A percentile compares a stretch with the other conserved stretches of the same genome.
Evolutionary conservation across 345 rosid genomes (phyloP).

Genomic region (Erysimum cheiranthoides): DNA sequence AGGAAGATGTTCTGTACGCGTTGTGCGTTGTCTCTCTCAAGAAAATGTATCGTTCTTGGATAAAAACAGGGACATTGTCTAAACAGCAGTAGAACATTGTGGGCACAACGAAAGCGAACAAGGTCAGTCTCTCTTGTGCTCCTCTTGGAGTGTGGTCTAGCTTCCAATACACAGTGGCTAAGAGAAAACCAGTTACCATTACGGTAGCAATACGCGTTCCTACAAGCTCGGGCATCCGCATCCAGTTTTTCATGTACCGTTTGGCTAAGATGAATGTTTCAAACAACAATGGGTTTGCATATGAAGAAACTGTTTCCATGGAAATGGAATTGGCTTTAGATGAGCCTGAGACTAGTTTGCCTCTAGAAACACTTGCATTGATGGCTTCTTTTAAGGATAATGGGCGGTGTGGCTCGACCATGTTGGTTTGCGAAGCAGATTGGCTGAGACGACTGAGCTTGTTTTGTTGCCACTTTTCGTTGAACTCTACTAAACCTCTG

Average conservation of each 20-base stretch:
- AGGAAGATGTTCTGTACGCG: slow-evolving; percentile 57
- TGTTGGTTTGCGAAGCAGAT: neutral
- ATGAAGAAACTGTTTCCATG: slow-evolving; percentile 45
- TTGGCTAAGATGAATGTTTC: slow-evolving; percentile 41
- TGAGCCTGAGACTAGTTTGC: slow-evolving; percentile 50
- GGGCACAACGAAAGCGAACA: slow-evolving; percentile 55
- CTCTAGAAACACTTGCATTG: slow-evolving; percentile 40
- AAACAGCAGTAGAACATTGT: slow-evolving; percentile 54
- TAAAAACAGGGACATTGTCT: slow-evolving; percentile 55
- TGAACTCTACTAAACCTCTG: slow-evolving; percentile 62
- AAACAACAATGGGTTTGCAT: slow-evolving; percentile 35
- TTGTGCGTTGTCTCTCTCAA: slow-evolving; percentile 67
- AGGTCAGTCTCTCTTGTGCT: slow-evolving; percentile 51
- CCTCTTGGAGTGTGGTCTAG: slow-evolving; percentile 54
- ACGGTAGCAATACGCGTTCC: slow-evolving; percentile 37
- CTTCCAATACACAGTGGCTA: slow-evolving; percentile 74
- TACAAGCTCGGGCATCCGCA: slow-evolving; percentile 40
- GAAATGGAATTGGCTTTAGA: slow-evolving; percentile 7
- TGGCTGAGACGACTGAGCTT: neutral
- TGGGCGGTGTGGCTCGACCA: neutral
- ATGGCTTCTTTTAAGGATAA: slow-evolving; percentile 44
- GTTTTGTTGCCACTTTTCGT: slow-evolving; percentile 60
- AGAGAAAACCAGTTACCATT: slow-evolving; percentile 52
- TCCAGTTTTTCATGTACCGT: slow-evolving; percentile 51
- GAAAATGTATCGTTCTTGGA: slow-evolving; percentile 81